A percentile compares a stretch with the other conserved stretches of the same genome.
phyloP scores from a whole-genome alignment of 2,329 filamentous ascomycete genomes.

The Penicillium freii region DNA sequence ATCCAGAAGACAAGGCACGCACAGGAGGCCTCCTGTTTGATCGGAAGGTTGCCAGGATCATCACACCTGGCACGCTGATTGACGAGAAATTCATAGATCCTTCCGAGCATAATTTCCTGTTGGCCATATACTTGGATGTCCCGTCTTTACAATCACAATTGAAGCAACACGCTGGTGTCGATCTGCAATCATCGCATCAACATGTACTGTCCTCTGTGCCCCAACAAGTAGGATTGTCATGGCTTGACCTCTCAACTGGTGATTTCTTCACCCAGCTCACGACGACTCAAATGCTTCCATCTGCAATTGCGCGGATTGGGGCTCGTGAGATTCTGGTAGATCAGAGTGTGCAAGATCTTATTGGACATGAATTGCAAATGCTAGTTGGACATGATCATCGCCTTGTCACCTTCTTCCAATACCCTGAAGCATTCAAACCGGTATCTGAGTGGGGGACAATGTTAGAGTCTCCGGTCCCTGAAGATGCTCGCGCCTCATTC shows the following conservation, averaged over 20 bases:
- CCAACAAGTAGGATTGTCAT: constrained; percentile 71
- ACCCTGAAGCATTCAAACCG: constrained; percentile 43
- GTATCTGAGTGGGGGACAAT: constrained; percentile 70
- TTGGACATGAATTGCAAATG: constrained; percentile 61
- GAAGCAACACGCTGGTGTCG: constrained; percentile 18
- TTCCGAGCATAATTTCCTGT: constrained; percentile 86
- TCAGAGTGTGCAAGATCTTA: constrained; percentile 57
- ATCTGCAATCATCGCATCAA: constrained; percentile 23
- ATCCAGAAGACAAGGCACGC: constrained; percentile 66
- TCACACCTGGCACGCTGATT: constrained; percentile 92
- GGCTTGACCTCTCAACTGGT: constrained; percentile 93
- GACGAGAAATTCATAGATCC: constrained; percentile 98
- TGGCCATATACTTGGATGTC: constrained; percentile 67
- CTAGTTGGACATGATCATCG: constrained; percentile 74
- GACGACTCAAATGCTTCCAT: constrained; percentile 68
- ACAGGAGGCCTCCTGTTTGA: constrained; percentile 79
- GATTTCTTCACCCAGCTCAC: constrained; percentile 85
- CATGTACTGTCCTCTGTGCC: constrained; percentile 33
- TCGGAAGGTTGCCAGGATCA: constrained; percentile 77
- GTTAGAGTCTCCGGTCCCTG: constrained; percentile 69
- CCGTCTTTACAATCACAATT: constrained; percentile 19
- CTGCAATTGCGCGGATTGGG: constrained; percentile 75
- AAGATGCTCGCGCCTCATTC: constrained; percentile 57
- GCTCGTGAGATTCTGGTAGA: constrained; percentile 84
- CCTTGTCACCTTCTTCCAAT: constrained; percentile 69